Conservation (phyloP, 2,329 filamentous ascomycete genomes). For the Rutstroemia sp. region DNA sequence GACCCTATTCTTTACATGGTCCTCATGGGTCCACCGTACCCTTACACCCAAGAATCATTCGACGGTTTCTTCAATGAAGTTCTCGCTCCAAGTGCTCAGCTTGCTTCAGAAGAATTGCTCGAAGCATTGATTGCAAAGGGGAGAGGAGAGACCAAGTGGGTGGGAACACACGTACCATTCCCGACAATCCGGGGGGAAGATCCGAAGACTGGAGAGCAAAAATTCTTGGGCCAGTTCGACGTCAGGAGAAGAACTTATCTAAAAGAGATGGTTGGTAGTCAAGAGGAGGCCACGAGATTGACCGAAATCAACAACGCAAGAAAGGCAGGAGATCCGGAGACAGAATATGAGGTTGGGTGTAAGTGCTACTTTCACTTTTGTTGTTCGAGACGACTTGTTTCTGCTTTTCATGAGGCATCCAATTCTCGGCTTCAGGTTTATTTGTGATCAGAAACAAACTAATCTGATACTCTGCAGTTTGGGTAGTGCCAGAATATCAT, state of each 20-base stretch:
- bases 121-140: not conserved
- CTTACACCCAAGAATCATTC: not conserved
- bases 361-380: not conserved
- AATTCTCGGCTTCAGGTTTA: too few relatives aligned
- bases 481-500: constrained; percentile 5
- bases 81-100: not conserved
- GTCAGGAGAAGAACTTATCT: constrained; percentile 1
- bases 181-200: constrained; percentile 2
- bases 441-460: not conserved
- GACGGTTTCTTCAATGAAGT: not conserved
- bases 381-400: not conserved
- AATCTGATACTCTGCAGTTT: constrained; percentile 1
- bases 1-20: not conserved
- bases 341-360: constrained; percentile 7
- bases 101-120: not conserved
- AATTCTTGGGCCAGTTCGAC: not conserved
- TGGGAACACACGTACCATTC: not conserved
- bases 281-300: not conserved
- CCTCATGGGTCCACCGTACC: not conserved
- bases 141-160: not conserved
- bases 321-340: not conserved
- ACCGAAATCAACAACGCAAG: not conserved
- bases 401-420: too few relatives aligned
- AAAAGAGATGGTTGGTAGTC: not conserved
- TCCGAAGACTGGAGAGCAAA: not conserved